phyloP scores from a whole-genome alignment of 306 rosid species.

The Quercus parvula region DNA sequence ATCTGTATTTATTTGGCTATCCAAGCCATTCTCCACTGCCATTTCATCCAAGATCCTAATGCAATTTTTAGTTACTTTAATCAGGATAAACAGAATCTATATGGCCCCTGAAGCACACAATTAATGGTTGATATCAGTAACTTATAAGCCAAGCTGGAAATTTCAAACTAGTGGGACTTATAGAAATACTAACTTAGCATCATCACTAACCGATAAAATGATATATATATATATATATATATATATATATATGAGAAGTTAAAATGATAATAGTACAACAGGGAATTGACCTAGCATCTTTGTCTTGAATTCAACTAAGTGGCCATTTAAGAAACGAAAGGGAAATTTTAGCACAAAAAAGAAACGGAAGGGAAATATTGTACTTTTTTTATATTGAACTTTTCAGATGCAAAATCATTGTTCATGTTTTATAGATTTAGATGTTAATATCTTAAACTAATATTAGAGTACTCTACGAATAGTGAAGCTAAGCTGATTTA shows the following conservation, averaged over 20 bases:
- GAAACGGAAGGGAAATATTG: too few species aligned
- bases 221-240: not conserved
- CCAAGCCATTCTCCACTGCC: slow-evolving; percentile 37
- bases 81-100: not conserved
- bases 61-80: not conserved
- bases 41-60: slow-evolving; percentile 24
- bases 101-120: slow-evolving; percentile 20
- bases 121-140: not conserved
- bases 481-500: slow-evolving; percentile 19
- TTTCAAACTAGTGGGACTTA: not conserved
- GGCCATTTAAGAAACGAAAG: too few species aligned
- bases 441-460: not conserved
- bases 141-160: slow-evolving; percentile 6
- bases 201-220: not conserved
- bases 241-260: not conserved
- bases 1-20: slow-evolving; percentile 8
- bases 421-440: slow-evolving; percentile 10
- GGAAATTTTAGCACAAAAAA: too few species aligned
- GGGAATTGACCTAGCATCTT: not conserved
- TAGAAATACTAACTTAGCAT: not conserved
- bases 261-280: not conserved
- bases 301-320: not conserved
- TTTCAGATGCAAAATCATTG: slow-evolving; percentile 8
- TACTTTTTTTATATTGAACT: slow-evolving; percentile 1
- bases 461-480: not conserved